Base-by-base conservation (phyloP, 192 early-diverging fungal species). In the Umbelopsis ramanniana region DNA sequence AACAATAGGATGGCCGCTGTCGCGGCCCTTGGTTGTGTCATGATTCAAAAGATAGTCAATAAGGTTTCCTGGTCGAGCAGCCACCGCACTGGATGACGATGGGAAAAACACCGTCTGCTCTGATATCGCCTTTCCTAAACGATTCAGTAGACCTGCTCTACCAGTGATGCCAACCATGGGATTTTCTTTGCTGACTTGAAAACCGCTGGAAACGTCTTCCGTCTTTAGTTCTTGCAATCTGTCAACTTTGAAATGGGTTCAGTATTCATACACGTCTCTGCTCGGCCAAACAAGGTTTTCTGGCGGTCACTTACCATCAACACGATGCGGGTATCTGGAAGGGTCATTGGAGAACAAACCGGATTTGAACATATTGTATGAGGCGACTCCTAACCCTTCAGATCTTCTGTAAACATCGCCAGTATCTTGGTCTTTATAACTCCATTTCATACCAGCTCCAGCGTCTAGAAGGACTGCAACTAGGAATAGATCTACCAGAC, bases 391-490 rank as follows among this genome's bases (percentile, higher is more conserved):
- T 50, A 98, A 75, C 0, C 95, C 96, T 73, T 98, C 96, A 0
- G 93, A 93, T 24, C 96, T 82, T 26, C 81, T 76, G 69, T 89
- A 87, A 7, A 80, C 76, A 1, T 57, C 29, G 2, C 89, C 82
- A 2, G 85, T 57, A 17, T 76, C 75, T 7, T 53, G 46, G 47
- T 91, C 88, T n/a, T 78, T 74, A 77, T 90, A 98, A 37, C 74
- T 84, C 95, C 95, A 98, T 14, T 76, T 46, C 71, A 86, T 86
- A 4, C 96, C 96, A 0, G 96, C 96, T 0, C 96, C 96, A 4
- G 96, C 96, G 74, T 98, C 96, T 3, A 98, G 81, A 10, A 98
- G 85, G 6, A 98, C 96, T 2, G 93, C 94, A 0, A 95, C 92
- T 22, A 97, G 87, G 68, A 94, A 90, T 63, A 98, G 79, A 77